Evolutionary conservation across 176 grass and related monocot species (phyloP), one percentile per base, ranked within the genome.

Genomic region (Miscanthus lutarioriparius): DNA sequence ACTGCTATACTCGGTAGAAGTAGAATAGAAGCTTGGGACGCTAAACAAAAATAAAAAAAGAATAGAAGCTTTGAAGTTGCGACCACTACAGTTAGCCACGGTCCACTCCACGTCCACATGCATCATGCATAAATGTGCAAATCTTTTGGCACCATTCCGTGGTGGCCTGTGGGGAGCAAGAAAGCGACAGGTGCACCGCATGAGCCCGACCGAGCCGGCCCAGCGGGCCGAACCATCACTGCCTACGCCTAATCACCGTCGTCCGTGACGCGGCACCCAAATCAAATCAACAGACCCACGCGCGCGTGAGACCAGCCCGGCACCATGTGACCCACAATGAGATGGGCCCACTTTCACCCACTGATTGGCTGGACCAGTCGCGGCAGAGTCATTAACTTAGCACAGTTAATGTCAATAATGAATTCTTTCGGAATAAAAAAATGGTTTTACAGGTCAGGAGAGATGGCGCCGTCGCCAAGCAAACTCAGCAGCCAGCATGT

Each of bases 401-500:
- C n/a, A 9, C 23, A 7, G 44, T 67, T 30, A 79, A 7, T 30
- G 12, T 6, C 16, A 2, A 64, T 79, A 58, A 43, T 69, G 22
- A 76, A 27, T 76, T 15, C 33, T 47, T 47, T 35, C 8, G 1
- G 32, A 65, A 39, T 39, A 36, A 79, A 84, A 53, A 39, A 62
- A 5, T 35, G 3, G 16, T 66, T 66, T 80, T 35, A 74, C 87
- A 66, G 83, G 88, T 86, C 79, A 86, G 73, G 22, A 74, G 73
- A 74, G 88, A 82, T 75, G 85, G 79, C 83, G 85, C 79, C 69
- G 85, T 72, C 47, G 70, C 70, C 35, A 78, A 90, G 83, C 84
- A 74, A 86, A 74, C 67, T 56, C 88, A 45, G 88, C 88, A 27
- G 79, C 88, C 88, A 79, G 79, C 79, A 83, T 86, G 88, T 82